Evolutionary conservation across 805 yeast species (phyloP).

Genomic region (Suhomyces kilbournensis): DNA sequence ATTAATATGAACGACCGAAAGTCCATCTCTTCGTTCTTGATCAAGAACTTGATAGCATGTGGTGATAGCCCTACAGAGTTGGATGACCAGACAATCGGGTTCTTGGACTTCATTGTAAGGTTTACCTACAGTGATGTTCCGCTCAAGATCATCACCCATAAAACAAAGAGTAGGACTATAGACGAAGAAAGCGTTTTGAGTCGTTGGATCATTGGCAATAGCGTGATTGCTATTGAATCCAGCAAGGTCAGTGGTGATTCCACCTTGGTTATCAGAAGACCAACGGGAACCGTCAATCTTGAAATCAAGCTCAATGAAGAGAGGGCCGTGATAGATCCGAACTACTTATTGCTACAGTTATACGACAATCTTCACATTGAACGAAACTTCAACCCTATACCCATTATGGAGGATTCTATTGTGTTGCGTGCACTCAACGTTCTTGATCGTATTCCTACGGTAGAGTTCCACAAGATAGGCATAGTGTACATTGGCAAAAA

Average conservation of each 20-base stretch:
- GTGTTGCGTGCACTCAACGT: constrained; percentile 51
- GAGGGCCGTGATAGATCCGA: constrained; percentile 30
- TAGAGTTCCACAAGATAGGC: constrained; percentile 77
- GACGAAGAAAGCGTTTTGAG: constrained; percentile 15
- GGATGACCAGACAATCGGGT: constrained; percentile 58
- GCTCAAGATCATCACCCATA: constrained; percentile 35
- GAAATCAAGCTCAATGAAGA: constrained; percentile 27
- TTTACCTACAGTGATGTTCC: constrained; percentile 66
- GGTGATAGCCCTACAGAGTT: constrained; percentile 11
- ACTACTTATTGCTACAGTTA: constrained; percentile 51
- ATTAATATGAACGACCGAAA: constrained; percentile 58
- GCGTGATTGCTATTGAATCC: constrained; percentile 57
- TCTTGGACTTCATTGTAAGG: constrained; percentile 63
- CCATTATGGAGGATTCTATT: constrained; percentile 47
- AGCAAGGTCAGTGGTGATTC: constrained; percentile 51
- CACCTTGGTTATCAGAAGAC: constrained; percentile 52
- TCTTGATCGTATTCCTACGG: constrained; percentile 74
- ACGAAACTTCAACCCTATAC: constrained; percentile 41
- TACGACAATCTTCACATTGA: constrained; percentile 40
- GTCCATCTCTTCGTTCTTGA: constrained; percentile 58
- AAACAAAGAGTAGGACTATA: neutral
- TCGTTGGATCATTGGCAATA: constrained; percentile 62
- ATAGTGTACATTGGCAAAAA: constrained; percentile 68
- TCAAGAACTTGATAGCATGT: constrained; percentile 48
- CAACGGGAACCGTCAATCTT: constrained; percentile 60